phyloP scores from a whole-genome alignment of 2,329 filamentous ascomycete species.

The Colletotrichum tropicale region DNA sequence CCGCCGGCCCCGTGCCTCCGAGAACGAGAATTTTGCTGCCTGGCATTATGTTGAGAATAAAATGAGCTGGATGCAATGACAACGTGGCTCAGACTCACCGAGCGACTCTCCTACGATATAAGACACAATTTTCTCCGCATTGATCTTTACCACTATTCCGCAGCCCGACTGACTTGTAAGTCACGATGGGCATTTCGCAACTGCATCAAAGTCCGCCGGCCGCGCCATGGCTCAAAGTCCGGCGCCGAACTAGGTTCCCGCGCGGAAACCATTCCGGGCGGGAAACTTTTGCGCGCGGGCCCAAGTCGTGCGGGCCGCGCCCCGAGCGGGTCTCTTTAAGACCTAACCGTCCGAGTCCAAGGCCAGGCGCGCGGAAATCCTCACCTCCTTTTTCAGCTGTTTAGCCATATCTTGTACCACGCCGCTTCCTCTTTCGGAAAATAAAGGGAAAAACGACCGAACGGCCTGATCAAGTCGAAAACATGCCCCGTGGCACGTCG shows the following conservation, averaged over 20 bases:
- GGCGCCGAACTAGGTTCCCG: neutral
- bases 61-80: neutral
- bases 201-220: neutral
- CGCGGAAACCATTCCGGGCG: neutral
- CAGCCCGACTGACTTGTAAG: neutral
- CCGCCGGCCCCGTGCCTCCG: constrained; percentile 23
- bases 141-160: neutral
- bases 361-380: neutral
- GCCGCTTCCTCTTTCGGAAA: neutral
- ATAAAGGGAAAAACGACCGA: neutral
- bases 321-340: neutral
- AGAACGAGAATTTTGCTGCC: neutral
- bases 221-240: neutral
- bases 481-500: constrained; percentile 28
- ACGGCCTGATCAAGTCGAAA: neutral
- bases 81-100: neutral
- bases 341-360: neutral
- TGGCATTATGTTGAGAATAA: neutral
- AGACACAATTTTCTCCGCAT: neutral
- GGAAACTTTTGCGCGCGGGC: neutral
- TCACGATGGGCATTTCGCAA: neutral
- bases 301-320: neutral
- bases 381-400: neutral
- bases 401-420: neutral
- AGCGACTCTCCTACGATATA: neutral